These are phyloP conservation scores for Nasturtium officinale DNA, from an alignment of 345 rosid genomes.

Conservation along the genomic window DNA sequence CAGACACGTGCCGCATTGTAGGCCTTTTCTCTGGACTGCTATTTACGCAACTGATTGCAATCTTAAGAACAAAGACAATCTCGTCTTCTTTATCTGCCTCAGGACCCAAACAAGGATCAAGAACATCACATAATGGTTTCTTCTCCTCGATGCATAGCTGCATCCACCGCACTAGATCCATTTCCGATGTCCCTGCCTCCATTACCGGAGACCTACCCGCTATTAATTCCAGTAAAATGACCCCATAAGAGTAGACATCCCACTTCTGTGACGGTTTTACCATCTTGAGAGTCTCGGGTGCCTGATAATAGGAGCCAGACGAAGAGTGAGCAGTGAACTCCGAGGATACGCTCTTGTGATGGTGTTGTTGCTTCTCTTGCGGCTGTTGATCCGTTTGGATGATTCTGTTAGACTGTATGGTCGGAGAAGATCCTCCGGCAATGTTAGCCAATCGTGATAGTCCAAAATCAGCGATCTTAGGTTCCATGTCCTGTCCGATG, in stretches of 20 bases:
- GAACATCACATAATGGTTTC: slow-evolving; percentile 75
- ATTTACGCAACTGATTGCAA: slow-evolving; percentile 83
- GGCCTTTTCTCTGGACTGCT: slow-evolving; percentile 84
- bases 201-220: slow-evolving; percentile 65
- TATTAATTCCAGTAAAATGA: slow-evolving; percentile 80
- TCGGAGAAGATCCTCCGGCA: slow-evolving; percentile 85
- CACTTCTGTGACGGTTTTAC: slow-evolving; percentile 96
- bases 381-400: slow-evolving; percentile 43
- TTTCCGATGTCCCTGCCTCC: slow-evolving; percentile 61
- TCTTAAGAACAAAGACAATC: slow-evolving; percentile 74
- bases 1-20: slow-evolving; percentile 72
- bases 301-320: slow-evolving; percentile 73
- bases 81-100: slow-evolving; percentile 85
- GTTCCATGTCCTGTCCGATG: slow-evolving; percentile 80
- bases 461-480: slow-evolving; percentile 85
- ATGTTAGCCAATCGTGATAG: slow-evolving; percentile 88
- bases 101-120: slow-evolving; percentile 73
- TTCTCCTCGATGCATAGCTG: slow-evolving; percentile 87
- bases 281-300: slow-evolving; percentile 82
- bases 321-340: slow-evolving; percentile 58
- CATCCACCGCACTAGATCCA: slow-evolving; percentile 82
- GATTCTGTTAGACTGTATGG: slow-evolving; percentile 64
- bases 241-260: slow-evolving; percentile 93
- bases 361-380: slow-evolving; percentile 64
- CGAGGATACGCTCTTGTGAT: slow-evolving; percentile 54